These are phyloP conservation scores for Exophiala alcalophila DNA, from an alignment of 2,329 filamentous ascomycete genomes.

Conservation along the genomic window DNA sequence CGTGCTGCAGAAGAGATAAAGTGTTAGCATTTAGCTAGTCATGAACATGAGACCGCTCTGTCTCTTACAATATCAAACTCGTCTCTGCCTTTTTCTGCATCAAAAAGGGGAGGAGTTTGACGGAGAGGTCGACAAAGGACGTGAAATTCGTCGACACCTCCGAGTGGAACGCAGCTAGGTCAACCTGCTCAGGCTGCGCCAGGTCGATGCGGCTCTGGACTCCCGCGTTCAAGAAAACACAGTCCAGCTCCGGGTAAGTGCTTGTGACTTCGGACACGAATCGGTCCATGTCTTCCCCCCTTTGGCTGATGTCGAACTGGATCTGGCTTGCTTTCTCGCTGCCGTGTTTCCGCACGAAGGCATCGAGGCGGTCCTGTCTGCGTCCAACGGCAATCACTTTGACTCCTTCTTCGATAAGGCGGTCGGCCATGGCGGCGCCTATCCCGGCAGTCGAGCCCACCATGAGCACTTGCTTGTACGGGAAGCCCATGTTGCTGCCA, in stretches of 20 bases:
- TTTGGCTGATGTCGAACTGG: constrained; percentile 49
- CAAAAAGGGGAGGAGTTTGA: constrained; percentile 49
- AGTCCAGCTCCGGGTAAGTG: constrained; percentile 52
- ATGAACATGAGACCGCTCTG: too few relatives aligned
- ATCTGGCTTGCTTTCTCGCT: constrained; percentile 41
- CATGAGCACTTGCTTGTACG: constrained; percentile 55
- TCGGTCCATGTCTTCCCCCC: constrained; percentile 40
- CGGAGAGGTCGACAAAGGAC: constrained; percentile 45
- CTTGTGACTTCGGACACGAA: constrained; percentile 42
- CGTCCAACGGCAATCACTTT: constrained; percentile 57
- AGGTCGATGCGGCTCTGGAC: constrained; percentile 52
- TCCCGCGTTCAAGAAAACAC: constrained; percentile 57
- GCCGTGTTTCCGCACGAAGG: constrained; percentile 48
- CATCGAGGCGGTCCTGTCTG: constrained; percentile 51
- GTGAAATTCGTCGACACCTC: constrained; percentile 52
- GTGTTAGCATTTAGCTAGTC: too few relatives aligned
- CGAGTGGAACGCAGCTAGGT: constrained; percentile 40
- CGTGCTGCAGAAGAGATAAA: constrained; percentile 32
- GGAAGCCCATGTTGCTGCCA: constrained; percentile 48
- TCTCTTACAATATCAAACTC: constrained; percentile 37
- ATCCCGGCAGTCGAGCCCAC: constrained; percentile 57
- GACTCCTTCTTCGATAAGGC: constrained; percentile 47
- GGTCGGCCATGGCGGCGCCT: constrained; percentile 48
- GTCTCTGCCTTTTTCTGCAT: constrained; percentile 31
- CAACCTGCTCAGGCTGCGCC: constrained; percentile 43